Base-by-base conservation (phyloP, 106 monocot species). In the Acorus calamus region DNA sequence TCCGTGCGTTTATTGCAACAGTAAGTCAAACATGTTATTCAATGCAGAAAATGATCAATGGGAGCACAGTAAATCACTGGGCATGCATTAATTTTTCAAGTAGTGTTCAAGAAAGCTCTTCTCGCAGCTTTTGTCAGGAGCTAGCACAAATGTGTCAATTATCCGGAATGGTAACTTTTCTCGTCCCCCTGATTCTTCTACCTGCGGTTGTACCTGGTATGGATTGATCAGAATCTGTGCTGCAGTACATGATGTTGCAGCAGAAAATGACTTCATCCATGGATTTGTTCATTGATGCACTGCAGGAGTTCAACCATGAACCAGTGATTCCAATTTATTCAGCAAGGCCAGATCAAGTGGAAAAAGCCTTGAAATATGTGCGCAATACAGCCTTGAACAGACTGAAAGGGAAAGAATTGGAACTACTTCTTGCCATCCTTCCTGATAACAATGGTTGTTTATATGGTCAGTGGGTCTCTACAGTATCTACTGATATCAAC, bases 1-100 rank as follows among this genome's bases (percentile, higher is more conserved):
- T 28, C 28, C 0, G 28, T 28, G 28, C 28, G 0, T 28, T 28
- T 46, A 46, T 46, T 8, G 42, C 10, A 43, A 5, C 48, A 12
- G 59, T 65, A 42, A 65, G 52, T 65, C 7, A 4, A 8, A 11
- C n/a, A n/a, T 56, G 42, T 6, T 53, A 28, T 28, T 56, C 67
- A 43, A n/a, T 69, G 55, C 77, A 92, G 92, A 92, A 92, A 88
- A 82, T 92, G 64, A 88, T 92, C 46, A 83, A 92, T 78, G 92
- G 92, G 42, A 70, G 80, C 71, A 80, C 65, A 50, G 88, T 92
- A 55, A 92, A 74, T 52, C 53, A 88, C 46, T 92, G 92, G 92
- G 88, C 92, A 42, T 92, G 92, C 61, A 82, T 92, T 54, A 92
- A 92, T 73, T 92, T 92, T 70, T 84, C 92, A 57, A 65, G 92